Conservation (phyloP, 108 stramenopile species). For the Conticribra weissflogii region DNA sequence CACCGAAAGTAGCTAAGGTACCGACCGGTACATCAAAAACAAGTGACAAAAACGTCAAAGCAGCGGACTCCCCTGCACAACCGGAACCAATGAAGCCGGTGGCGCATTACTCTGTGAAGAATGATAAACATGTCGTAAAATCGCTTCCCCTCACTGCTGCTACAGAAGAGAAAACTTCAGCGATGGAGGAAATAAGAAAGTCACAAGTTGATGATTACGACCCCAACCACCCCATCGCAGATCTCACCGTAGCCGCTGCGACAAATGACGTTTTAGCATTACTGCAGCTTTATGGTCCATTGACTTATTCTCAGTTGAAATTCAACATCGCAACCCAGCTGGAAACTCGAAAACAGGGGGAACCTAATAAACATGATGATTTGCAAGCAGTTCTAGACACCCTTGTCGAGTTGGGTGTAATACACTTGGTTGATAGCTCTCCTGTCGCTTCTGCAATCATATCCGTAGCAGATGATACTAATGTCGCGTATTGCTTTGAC, state of each 20-base stretch:
- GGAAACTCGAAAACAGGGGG: conserved; percentile 5
- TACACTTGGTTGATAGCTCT: conserved; percentile 25
- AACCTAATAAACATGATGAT: conserved; percentile 4
- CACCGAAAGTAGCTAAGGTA: no score
- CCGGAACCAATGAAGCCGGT: background rate
- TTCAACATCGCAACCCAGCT: conserved; percentile 43
- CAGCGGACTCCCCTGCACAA: background rate
- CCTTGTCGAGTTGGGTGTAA: conserved; percentile 32
- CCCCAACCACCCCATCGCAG: conserved; percentile 5
- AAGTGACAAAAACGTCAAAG: background rate
- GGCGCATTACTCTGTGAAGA: background rate
- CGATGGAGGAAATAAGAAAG: background rate
- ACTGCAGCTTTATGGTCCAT: conserved; percentile 30
- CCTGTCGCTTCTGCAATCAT: background rate
- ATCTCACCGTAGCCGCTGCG: conserved; percentile 18
- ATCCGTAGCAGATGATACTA: conserved; percentile 13
- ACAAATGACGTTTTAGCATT: conserved; percentile 26
- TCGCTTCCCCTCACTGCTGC: background rate
- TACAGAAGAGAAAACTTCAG: conserved; percentile 13
- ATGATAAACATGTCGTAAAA: background rate
- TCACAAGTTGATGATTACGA: no score
- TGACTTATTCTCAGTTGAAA: conserved; percentile 36
- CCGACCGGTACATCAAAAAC: no score
- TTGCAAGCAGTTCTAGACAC: conserved; percentile 31
- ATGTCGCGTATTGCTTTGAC: conserved; percentile 39